Base-by-base conservation (phyloP, 1,139 yeast genomes). In the Hansenula sp. region DNA sequence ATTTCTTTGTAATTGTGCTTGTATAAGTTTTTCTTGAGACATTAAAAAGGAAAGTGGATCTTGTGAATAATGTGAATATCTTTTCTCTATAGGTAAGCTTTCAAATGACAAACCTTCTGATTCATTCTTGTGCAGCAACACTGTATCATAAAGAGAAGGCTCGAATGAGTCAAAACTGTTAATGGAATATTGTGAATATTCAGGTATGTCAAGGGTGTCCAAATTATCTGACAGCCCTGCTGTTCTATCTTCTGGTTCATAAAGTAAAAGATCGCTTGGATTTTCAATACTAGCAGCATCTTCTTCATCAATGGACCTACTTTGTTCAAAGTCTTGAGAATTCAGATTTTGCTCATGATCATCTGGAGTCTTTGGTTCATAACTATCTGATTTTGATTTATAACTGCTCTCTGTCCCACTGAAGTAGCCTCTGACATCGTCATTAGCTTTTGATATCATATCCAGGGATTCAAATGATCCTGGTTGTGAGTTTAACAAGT, bases 11-110 rank as follows among this genome's bases (percentile, higher is more conserved):
- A 53, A 38, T 9, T 46, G 45, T 13, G 41, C 26, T 11, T 43
- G 39, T 4, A 47, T 24, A 1, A 44, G 32, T 16, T 47, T 42
- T 36, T 53, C 56, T 37, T 53, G 53, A 4, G 34, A 33, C 0
- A 46, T 29, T 3, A 54, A 32, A n/a, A 44, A 48, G 30, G 43
- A 41, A 29, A 54, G 34, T 2, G 54, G 52, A 35, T 48, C 52
- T 44, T 27, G 29, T 14, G 29, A 27, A 6, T 27, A 24, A 24
- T 24, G 26, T 24, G 26, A 11, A 24, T 8, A 8, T 24, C 26
- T 24, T 24, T 13, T 24, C 4, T 11, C 26, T 8, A 24, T 24
- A 4, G 26, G 9, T 24, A 24, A 24, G 12, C 12, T 24, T 13
- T 6, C 26, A 11, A 24, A 10, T 11, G 12, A 24, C 6, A 9